phyloP scores from a whole-genome alignment of 1,284 basidiomycete genomes.

The Rhizopogon parksii region DNA sequence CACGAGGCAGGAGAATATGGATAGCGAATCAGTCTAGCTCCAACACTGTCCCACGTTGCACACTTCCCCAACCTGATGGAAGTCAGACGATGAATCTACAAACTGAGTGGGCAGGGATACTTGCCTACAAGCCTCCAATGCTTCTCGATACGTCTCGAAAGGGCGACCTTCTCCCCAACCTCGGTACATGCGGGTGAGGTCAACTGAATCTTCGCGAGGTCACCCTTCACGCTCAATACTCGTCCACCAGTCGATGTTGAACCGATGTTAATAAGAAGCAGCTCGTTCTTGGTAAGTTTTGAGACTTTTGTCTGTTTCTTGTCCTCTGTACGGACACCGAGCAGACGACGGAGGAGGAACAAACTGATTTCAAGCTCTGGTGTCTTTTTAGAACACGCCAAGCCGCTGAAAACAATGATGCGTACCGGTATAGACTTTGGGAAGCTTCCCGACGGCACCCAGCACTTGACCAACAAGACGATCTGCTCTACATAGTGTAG shows the following conservation, averaged over 20 bases:
- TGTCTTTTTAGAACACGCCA: not conserved
- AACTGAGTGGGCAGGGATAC: slow-evolving; percentile 22
- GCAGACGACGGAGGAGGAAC: slow-evolving; percentile 87
- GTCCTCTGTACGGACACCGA: slow-evolving; percentile 98
- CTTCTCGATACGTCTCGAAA: slow-evolving; percentile 91
- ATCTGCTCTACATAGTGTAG: slow-evolving; percentile 95
- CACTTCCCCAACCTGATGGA: slow-evolving; percentile 47
- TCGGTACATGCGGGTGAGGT: slow-evolving; percentile 92
- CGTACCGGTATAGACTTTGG: slow-evolving; percentile 86
- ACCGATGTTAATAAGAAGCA: slow-evolving; percentile 90
- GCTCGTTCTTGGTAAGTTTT: slow-evolving; percentile 90
- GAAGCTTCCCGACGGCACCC: slow-evolving; percentile 88
- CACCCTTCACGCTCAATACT: slow-evolving; percentile 86
- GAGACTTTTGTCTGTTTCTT: slow-evolving; percentile 97
- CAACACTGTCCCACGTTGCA: slow-evolving; percentile 48
- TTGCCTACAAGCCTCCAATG: slow-evolving; percentile 89
- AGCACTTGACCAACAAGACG: slow-evolving; percentile 94
- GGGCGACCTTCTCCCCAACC: slow-evolving; percentile 91
- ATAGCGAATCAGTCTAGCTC: slow-evolving; percentile 38
- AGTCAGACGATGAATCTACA: not conserved
- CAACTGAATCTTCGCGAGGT: slow-evolving; percentile 87
- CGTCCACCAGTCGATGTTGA: slow-evolving; percentile 92
- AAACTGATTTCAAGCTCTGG: slow-evolving; percentile 84
- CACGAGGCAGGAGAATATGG: not conserved
- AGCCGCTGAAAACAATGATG: not conserved